Evolutionary conservation across 2,329 filamentous ascomycete genomes (phyloP), one percentile per base, ranked within the genome.

Genomic region (Bipolaris victoriae): DNA sequence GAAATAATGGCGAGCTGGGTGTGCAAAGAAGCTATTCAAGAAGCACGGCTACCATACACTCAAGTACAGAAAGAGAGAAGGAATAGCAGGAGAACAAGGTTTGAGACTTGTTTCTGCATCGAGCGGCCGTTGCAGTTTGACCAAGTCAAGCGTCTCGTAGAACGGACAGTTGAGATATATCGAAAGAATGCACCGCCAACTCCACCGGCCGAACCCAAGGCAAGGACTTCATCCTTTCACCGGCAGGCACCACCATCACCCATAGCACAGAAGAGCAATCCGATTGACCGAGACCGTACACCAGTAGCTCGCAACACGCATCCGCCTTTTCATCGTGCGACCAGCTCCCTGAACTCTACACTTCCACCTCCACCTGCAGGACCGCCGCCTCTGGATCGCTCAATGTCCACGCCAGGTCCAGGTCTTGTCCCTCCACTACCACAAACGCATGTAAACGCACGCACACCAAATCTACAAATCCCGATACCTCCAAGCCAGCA

Each of bases 1-100:
- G 75, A 77, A 43, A 69, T 77, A 13, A 63, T 70, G 53, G 69
- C 72, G 1, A 74, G 72, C 6, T 77, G 76, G 76, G 75, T 77
- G 1, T 74, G 72, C 52, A 72, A 70, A 36, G 71, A 76, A 53
- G 76, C 76, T 0, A 68, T 77, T n/a, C 50, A 65, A 49, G 74
- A 77, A 59, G 69, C 67, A 3, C 46, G 68, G 67, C 3, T 72
- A 65, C 45, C 64, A 64, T 70, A 66, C 43, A 71, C 66, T 2
- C 68, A 68, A 41, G 62, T 76, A 2, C 69, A 76, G 49, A 77
- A 76, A 40, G 74, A 75, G 39, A 55, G 62, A 3, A 61, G 58
- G 15, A 70, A 73, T 29, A 67, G 65, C 0, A 62, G 69, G n/a
- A 65, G 70, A 16, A 77, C 73, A 6, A 70, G 55, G 41, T 66